Evolutionary conservation across 163 green algal genomes (phyloP).

Genomic region (Scenedesmus sp.): DNA sequence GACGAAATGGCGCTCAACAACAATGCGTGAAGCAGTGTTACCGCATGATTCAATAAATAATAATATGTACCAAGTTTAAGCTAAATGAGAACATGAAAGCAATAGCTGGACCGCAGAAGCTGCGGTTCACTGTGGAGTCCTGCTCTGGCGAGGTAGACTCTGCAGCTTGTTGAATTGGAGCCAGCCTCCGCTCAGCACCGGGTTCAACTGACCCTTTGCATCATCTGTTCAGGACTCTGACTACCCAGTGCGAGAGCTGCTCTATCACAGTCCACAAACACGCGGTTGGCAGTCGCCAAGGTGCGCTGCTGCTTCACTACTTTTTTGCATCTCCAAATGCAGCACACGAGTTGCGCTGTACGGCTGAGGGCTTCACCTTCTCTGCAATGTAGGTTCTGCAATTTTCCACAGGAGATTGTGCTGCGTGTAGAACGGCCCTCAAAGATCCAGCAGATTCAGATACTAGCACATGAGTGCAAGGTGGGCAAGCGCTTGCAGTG

Average conservation of each 20-base stretch:
- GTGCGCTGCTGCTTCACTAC: constrained; percentile 53
- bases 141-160: constrained; percentile 66
- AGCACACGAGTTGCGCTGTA: neutral
- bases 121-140: constrained; percentile 68
- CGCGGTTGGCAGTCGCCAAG: constrained; percentile 88
- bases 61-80: neutral
- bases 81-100: constrained; percentile 62
- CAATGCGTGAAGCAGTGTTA: neutral
- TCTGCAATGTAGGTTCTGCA: constrained; percentile 78
- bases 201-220: neutral
- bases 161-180: neutral
- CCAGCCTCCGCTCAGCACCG: neutral
- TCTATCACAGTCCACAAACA: constrained; percentile 85
- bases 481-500: constrained; percentile 51
- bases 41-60: neutral
- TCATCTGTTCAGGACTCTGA: constrained; percentile 79
- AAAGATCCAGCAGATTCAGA: constrained; percentile 91
- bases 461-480: constrained; percentile 97
- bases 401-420: constrained; percentile 90
- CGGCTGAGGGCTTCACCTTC: too few species aligned
- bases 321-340: neutral
- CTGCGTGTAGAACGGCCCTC: constrained; percentile 79
- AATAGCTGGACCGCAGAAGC: constrained; percentile 66
- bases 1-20: neutral
- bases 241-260: constrained; percentile 86